phyloP scores from a whole-genome alignment of 139 green algal species.

The Closterium sp. region DNA sequence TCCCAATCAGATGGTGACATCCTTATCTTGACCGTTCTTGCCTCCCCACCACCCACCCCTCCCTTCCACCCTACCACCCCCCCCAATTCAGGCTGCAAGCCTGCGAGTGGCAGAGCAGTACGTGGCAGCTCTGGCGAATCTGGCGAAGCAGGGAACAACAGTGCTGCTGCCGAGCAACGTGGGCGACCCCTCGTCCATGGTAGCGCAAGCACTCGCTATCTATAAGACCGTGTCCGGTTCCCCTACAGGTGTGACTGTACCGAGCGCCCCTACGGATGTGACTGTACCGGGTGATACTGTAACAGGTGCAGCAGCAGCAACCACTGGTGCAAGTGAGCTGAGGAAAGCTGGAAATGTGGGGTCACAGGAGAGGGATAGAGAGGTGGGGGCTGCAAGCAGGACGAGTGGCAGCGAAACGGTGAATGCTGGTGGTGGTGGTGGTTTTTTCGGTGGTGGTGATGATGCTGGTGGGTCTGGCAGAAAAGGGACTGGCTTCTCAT shows the following conservation, averaged over 20 bases:
- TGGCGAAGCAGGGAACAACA: constrained; percentile 85
- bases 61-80: too few relatives aligned
- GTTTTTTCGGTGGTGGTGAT: too few relatives aligned
- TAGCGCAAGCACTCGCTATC: constrained; percentile 75
- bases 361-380: too few relatives aligned
- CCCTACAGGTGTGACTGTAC: neutral
- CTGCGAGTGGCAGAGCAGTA: constrained; percentile 82
- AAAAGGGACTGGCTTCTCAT: neutral
- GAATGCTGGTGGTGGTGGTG: neutral
- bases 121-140: constrained; percentile 72
- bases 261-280: too few relatives aligned
- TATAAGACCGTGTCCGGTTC: constrained; percentile 44
- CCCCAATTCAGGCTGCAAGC: constrained; percentile 62
- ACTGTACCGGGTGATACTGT: too few relatives aligned
- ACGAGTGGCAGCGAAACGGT: neutral
- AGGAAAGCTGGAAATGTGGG: neutral
- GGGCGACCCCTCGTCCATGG: constrained; percentile 77
- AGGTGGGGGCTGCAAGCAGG: too few relatives aligned
- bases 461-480: neutral
- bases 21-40: neutral
- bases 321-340: neutral
- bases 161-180: constrained; percentile 79
- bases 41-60: too few relatives aligned
- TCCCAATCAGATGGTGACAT: too few relatives aligned
- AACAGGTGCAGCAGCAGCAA: too few relatives aligned